Conservation (phyloP, 305 asterid genomes). For the Nicotiana rustica region DNA sequence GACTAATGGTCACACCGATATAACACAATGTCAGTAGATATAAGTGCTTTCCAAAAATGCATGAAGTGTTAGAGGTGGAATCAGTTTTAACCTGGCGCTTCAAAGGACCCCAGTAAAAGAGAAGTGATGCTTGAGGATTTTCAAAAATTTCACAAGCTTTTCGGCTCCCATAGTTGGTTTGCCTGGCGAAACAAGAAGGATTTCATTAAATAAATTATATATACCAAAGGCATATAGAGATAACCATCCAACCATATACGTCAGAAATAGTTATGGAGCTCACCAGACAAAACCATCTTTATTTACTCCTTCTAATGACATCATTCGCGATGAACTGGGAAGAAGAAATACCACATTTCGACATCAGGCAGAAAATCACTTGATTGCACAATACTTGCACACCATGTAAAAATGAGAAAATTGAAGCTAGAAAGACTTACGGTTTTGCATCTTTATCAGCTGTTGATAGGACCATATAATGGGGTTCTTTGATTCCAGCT, state of each 20-base stretch:
- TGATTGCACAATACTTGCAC: constrained; percentile 12
- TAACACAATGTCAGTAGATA: not conserved
- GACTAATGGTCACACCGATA: not conserved
- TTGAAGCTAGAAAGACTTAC: constrained; percentile 51
- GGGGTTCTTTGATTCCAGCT: constrained; percentile 85
- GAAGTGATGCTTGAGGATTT: constrained; percentile 55
- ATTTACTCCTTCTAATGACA: constrained; percentile 79
- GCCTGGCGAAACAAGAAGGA: constrained; percentile 60
- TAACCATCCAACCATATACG: not conserved
- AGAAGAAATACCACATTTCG: constrained; percentile 29
- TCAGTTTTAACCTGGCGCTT: constrained; percentile 52
- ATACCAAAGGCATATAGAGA: constrained; percentile 26
- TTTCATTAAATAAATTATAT: constrained; percentile 10
- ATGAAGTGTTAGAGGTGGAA: constrained; percentile 8
- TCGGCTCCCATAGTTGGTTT: constrained; percentile 69
- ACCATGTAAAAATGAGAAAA: constrained; percentile 32
- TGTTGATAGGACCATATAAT: constrained; percentile 91
- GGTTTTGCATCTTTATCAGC: constrained; percentile 81
- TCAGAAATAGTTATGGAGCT: constrained; percentile 40
- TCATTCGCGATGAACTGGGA: constrained; percentile 86
- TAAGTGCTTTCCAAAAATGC: not conserved
- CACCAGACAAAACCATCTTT: constrained; percentile 87
- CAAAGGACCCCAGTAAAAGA: constrained; percentile 54
- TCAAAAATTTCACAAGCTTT: constrained; percentile 55
- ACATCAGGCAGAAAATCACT: constrained; percentile 19